Conservation (phyloP, 441 rosid species). For the Macaranga tanarius region DNA sequence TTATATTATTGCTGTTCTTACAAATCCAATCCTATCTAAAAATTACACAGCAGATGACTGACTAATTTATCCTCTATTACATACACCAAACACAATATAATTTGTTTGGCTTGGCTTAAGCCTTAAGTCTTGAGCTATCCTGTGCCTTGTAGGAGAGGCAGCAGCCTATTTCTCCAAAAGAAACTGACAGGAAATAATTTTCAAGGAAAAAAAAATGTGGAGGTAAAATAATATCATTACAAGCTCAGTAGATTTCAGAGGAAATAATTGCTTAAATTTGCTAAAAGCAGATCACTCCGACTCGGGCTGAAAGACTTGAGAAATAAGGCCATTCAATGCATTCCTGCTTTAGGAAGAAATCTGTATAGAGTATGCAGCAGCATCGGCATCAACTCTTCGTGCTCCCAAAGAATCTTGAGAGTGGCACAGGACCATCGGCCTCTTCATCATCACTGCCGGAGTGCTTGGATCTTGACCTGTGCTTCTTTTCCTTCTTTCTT, state of each 20-base stretch:
- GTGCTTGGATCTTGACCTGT: slow-evolving; percentile 57
- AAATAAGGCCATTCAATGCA: background rate
- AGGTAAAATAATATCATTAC: slow-evolving; percentile 3
- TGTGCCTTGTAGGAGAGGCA: background rate
- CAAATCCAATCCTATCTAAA: slow-evolving; percentile 1
- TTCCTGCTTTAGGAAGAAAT: slow-evolving; percentile 16
- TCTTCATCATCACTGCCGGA: slow-evolving; percentile 47
- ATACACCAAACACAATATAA: background rate
- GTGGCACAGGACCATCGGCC: slow-evolving; percentile 78
- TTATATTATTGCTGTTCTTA: background rate
- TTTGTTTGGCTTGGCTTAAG: background rate
- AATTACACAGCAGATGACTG: background rate
- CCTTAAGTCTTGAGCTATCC: slow-evolving; percentile 11
- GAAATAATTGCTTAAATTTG: slow-evolving; percentile 9
- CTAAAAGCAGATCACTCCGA: slow-evolving; percentile 4
- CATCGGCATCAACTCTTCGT: slow-evolving; percentile 44
- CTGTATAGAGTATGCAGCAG: slow-evolving; percentile 13
- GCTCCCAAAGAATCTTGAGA: slow-evolving; percentile 83
- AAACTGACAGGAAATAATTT: background rate
- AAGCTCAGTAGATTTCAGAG: slow-evolving; percentile 7
- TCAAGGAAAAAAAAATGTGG: background rate
- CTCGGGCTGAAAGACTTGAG: background rate
- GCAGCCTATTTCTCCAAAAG: background rate
- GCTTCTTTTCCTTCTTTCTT: slow-evolving; percentile 70
- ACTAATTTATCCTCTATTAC: background rate